Percentiles rank a stretch among this genome's conserved stretches.
Conservation (phyloP, 2,329 filamentous ascomycete genomes). For the Venturia pyrina region DNA sequence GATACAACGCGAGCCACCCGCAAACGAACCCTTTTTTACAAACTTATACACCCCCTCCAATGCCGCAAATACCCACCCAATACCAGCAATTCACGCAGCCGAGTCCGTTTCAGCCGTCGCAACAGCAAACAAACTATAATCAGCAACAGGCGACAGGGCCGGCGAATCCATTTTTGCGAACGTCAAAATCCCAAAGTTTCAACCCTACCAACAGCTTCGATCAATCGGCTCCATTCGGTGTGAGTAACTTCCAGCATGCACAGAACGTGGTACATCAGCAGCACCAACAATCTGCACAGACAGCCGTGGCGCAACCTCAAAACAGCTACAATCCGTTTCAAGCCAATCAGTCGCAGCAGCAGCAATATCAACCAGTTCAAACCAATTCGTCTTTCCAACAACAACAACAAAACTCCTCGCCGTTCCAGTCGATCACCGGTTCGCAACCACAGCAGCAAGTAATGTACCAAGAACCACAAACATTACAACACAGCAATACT, state of each 20-base stretch:
- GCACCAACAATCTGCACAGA: background rate
- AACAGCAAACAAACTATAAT: slow-evolving; percentile 7
- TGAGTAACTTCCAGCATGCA: background rate
- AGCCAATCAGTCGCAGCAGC: slow-evolving; percentile 13
- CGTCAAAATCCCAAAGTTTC: slow-evolving; percentile 33
- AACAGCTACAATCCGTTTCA: slow-evolving; percentile 9
- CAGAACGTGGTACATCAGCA: background rate
- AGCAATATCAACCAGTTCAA: slow-evolving; percentile 14
- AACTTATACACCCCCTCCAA: slow-evolving; percentile 30
- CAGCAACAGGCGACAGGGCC: slow-evolving; percentile 14
- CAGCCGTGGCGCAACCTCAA: background rate
- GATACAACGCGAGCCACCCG: slow-evolving; percentile 33
- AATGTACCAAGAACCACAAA: slow-evolving; percentile 15
- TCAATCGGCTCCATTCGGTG: background rate
- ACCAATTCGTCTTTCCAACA: slow-evolving; percentile 16
- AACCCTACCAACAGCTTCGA: slow-evolving; percentile 18
- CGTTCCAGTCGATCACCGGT: slow-evolving; percentile 1
- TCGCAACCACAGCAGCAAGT: slow-evolving; percentile 14
- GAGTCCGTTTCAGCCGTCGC: background rate
- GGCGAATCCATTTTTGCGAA: slow-evolving; percentile 35
- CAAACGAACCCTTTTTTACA: slow-evolving; percentile 32
- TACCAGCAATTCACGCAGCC: slow-evolving; percentile 23
- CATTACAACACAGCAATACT: slow-evolving; percentile 21
- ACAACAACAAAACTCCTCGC: slow-evolving; percentile 14
- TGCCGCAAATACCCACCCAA: slow-evolving; percentile 30